Conservation (phyloP, 164 flowering plant species). For the Echeveria elegans region DNA sequence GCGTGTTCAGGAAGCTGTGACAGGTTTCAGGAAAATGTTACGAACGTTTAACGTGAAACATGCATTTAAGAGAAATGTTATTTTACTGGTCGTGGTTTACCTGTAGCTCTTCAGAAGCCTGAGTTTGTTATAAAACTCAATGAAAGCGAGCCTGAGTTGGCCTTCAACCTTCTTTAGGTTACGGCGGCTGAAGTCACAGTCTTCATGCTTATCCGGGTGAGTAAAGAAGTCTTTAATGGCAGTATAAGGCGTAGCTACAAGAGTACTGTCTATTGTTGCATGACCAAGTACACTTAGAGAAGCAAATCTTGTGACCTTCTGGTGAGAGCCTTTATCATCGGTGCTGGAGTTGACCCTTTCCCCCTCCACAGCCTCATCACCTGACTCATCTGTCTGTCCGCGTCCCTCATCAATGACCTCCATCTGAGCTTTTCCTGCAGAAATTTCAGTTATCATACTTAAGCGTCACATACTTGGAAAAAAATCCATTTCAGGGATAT, state of each 20-base stretch:
- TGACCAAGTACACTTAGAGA: background rate
- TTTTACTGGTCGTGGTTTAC: conserved; percentile 5
- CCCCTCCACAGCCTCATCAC: conserved; percentile 6
- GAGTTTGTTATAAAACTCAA: conserved; percentile 27
- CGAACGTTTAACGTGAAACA: background rate
- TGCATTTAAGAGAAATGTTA: background rate
- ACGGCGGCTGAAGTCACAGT: conserved; percentile 20
- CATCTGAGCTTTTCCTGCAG: conserved; percentile 9
- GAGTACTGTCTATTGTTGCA: conserved; percentile 20
- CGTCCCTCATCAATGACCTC: conserved; percentile 5
- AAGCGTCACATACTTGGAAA: background rate
- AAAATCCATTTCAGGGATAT: background rate
- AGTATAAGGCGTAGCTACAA: conserved; percentile 37
- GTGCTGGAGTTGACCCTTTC: background rate
- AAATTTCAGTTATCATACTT: background rate
- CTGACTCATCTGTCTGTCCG: conserved; percentile 8
- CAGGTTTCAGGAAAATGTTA: background rate
- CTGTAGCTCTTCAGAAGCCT: conserved; percentile 30
- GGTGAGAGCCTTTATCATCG: background rate
- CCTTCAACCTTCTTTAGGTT: conserved; percentile 23
- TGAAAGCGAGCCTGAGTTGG: conserved; percentile 21
- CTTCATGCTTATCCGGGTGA: conserved; percentile 9
- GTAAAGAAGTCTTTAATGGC: conserved; percentile 23
- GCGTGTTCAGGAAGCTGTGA: conserved; percentile 29
- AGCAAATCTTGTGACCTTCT: conserved; percentile 4